These are phyloP conservation scores for Ricinus communis DNA, from an alignment of 345 rosid genomes.

Conservation along the genomic window DNA sequence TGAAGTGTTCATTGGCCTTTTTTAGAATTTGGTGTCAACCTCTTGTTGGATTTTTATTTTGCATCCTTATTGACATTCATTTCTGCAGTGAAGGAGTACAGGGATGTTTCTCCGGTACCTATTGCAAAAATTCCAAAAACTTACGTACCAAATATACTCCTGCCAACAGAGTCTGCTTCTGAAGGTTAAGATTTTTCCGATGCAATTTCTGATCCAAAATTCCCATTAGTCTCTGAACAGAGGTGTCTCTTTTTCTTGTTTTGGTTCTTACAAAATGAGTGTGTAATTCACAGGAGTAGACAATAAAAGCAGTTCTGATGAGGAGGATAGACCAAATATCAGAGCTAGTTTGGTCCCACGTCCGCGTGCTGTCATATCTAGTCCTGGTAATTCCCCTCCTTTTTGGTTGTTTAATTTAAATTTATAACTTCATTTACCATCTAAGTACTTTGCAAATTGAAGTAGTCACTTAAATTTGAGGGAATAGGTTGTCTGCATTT, in stretches of 20 bases:
- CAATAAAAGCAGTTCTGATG: constrained; percentile 28
- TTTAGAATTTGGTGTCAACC: neutral
- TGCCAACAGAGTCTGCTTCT: constrained; percentile 19
- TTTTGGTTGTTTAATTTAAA: neutral
- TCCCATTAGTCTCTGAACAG: neutral
- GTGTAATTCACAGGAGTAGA: constrained; percentile 30
- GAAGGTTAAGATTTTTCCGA: constrained; percentile 27
- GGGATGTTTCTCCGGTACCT: constrained; percentile 30
- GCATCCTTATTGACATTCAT: neutral
- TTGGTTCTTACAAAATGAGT: neutral
- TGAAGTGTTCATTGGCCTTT: neutral
- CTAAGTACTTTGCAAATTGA: too few relatives aligned
- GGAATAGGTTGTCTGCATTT: too few relatives aligned
- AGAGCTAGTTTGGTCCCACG: constrained; percentile 47
- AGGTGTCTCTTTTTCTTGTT: neutral
- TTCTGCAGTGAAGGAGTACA: constrained; percentile 40
- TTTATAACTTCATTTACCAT: neutral
- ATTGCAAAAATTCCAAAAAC: constrained; percentile 42
- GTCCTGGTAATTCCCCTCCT: constrained; percentile 67
- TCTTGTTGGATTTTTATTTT: neutral
- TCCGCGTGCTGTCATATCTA: constrained; percentile 71
- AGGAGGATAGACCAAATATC: constrained; percentile 42
- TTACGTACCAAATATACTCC: constrained; percentile 19
- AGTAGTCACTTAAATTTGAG: too few relatives aligned
- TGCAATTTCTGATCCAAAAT: neutral